Evolutionary conservation across 139 green algal genomes (phyloP).

Genomic region (Penium margaritaceum): DNA sequence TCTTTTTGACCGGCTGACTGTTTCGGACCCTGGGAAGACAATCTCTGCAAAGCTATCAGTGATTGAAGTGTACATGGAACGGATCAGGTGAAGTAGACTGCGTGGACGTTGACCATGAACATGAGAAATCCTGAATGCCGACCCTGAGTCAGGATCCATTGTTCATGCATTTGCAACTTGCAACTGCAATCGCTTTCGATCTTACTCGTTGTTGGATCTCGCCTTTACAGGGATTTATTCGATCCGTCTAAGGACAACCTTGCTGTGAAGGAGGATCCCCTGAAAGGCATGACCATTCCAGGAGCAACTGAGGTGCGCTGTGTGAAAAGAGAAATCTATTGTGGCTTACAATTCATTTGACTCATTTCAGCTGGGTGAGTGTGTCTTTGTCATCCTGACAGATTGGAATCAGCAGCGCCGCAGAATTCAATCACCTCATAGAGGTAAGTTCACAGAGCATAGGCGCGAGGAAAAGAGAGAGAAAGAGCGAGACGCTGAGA

Average conservation of each 20-base stretch:
- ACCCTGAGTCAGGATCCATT: background rate
- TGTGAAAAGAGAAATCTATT: conserved; percentile 1
- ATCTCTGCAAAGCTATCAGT: background rate
- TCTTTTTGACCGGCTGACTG: background rate
- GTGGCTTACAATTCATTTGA: background rate
- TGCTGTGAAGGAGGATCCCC: conserved; percentile 21
- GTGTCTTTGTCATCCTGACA: background rate
- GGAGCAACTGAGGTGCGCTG: conserved; percentile 31
- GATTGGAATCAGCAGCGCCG: background rate
- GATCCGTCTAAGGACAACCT: conserved; percentile 43
- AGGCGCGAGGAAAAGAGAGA: background rate
- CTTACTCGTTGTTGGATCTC: background rate
- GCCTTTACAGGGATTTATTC: conserved; percentile 26
- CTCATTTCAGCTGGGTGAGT: background rate
- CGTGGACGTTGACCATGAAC: background rate
- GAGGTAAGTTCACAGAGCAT: background rate
- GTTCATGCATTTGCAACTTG: background rate
- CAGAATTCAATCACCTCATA: background rate
- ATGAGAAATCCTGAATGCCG: background rate
- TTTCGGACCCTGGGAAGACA: background rate
- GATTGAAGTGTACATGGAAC: conserved; percentile 41
- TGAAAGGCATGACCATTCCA: conserved; percentile 26
- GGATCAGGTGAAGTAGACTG: conserved; percentile 18
- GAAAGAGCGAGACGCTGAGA: background rate
- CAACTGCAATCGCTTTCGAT: background rate